These are phyloP conservation scores for Penicillium aurantiogriseum DNA, from an alignment of 2,329 filamentous ascomycete genomes.

Conservation along the genomic window DNA sequence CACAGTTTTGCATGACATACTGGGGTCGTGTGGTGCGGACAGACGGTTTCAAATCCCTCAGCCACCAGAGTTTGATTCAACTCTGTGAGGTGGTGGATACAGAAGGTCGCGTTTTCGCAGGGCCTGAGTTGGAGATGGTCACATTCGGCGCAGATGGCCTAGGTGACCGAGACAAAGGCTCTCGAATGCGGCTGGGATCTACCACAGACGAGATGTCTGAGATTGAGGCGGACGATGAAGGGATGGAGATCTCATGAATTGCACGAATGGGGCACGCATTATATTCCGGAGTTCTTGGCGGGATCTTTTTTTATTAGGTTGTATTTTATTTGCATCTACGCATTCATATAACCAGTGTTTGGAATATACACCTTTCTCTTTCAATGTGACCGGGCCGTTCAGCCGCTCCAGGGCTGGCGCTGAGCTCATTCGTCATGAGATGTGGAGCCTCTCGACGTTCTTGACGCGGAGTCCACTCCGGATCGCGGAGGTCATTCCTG, in stretches of 20 bases:
- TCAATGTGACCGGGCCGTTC: conserved; percentile 15
- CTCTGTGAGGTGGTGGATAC: conserved; percentile 90
- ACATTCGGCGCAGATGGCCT: conserved; percentile 52
- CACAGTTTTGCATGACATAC: conserved; percentile 83
- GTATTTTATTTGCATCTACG: conserved; percentile 1
- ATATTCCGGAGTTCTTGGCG: conserved; percentile 20
- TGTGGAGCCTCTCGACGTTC: conserved; percentile 18
- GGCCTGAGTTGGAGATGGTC: conserved; percentile 72
- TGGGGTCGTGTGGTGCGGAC: conserved; percentile 95
- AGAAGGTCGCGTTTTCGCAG: conserved; percentile 85
- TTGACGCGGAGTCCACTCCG: conserved; percentile 23
- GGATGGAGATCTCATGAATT: conserved; percentile 46
- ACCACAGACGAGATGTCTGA: conserved; percentile 40
- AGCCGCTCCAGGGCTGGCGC: conserved; percentile 1
- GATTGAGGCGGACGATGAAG: conserved; percentile 48
- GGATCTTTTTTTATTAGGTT: conserved; percentile 4
- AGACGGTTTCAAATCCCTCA: conserved; percentile 77
- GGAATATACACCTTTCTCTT: not conserved
- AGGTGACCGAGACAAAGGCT: conserved; percentile 37
- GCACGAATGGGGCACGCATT: conserved; percentile 20
- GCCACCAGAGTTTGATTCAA: conserved; percentile 77
- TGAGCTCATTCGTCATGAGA: conserved; percentile 7
- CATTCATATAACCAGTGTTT: not conserved
- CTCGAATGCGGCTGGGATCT: conserved; percentile 28
- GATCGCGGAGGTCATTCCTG: conserved; percentile 26